Base-by-base conservation (phyloP, 495 filamentous ascomycete genomes). In the Trichodelitschia bisporula region DNA sequence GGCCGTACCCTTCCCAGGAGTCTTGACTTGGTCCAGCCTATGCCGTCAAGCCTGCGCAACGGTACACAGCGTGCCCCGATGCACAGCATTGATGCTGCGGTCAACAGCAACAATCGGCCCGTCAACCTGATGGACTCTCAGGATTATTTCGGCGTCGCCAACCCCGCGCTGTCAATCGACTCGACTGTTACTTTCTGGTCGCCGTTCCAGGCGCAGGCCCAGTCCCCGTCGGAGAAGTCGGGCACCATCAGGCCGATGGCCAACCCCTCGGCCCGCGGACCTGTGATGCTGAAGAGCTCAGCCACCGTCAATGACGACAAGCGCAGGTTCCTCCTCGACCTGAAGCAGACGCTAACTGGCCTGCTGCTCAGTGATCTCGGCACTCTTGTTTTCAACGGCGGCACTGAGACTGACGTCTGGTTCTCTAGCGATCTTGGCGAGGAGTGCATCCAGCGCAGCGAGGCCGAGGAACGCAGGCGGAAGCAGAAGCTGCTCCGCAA, bases 391-490 rank as follows among this genome's bases (percentile, higher is more conserved):
- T 91, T 83, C 52, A 65, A 71, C 19, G 66, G 70, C 36, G 74
- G 86, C 10, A 84, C 77, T 38, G 86, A 97, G 54, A 97, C 84
- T 11, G 86, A 95, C 40, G 66, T 59, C 15, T 93, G 84, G 78
- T 84, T 91, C 44, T 62, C 65, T 3, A 67, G 71, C 36, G 64
- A 61, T 13, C 46, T 90, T 2, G 70, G 74, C 10, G 69, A 84
- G 39, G 68, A 77, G 32, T 76, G 72, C 32, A 69, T 89, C 26
- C 72, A 77, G 36, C 57, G 68, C 19, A 70, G 72, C 35, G 77
- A 79, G 48, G 66, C 71, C 62, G 39, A 60, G 48, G 51, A 56
- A 54, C 46, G 55, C 56, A 52, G 55, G 46, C 50, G 45, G 29
- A 44, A 45, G 28, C 53, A 52, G 29, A 50, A 56, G 5, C 48